A percentile compares a stretch with the other conserved stretches of the same genome.
These are phyloP conservation scores for Curvularia sp. DNA, from an alignment of 2,329 filamentous ascomycete genomes.

Conservation along the genomic window DNA sequence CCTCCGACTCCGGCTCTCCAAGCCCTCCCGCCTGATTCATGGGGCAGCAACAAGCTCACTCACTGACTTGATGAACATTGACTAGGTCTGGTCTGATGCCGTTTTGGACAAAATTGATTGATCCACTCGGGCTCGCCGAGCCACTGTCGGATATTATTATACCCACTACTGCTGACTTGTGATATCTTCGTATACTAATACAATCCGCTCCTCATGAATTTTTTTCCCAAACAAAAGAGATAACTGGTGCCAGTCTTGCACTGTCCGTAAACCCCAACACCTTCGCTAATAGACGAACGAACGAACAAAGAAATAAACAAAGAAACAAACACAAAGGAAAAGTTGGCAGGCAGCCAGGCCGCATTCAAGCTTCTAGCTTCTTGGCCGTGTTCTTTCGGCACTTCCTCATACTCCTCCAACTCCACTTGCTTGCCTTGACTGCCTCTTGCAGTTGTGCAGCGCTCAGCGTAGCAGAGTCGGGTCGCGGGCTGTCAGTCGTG, in stretches of 20 bases:
- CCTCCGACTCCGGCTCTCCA: conserved; percentile 15
- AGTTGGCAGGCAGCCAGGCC: conserved; percentile 6
- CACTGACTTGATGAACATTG: too few relatives aligned
- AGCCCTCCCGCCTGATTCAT: conserved; percentile 1
- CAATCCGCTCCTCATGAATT: background rate
- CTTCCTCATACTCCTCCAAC: conserved; percentile 33
- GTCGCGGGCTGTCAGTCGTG: conserved; percentile 34
- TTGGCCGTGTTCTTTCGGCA: conserved; percentile 21
- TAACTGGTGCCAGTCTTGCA: conserved; percentile 7
- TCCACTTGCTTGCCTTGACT: conserved; percentile 28
- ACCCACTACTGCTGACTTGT: conserved; percentile 11
- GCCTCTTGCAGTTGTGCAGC: conserved; percentile 22
- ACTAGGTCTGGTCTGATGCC: background rate
- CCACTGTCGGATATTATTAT: conserved; percentile 4
- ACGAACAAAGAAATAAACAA: conserved; percentile 11
- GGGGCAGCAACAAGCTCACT: background rate
- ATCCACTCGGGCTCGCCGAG: conserved; percentile 4
- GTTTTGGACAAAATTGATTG: background rate
- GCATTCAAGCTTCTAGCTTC: conserved; percentile 6
- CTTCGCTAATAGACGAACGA: conserved; percentile 27
- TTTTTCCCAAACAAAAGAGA: conserved; percentile 25
- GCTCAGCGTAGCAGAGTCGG: conserved; percentile 46
- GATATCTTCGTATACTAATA: background rate
- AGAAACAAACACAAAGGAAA: conserved; percentile 13
- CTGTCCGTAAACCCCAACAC: conserved; percentile 20